A percentile compares a stretch with the other conserved stretches of the same genome.
Evolutionary conservation across 108 stramenopile genomes (phyloP).

Genomic region (Cyclotella baltica): DNA sequence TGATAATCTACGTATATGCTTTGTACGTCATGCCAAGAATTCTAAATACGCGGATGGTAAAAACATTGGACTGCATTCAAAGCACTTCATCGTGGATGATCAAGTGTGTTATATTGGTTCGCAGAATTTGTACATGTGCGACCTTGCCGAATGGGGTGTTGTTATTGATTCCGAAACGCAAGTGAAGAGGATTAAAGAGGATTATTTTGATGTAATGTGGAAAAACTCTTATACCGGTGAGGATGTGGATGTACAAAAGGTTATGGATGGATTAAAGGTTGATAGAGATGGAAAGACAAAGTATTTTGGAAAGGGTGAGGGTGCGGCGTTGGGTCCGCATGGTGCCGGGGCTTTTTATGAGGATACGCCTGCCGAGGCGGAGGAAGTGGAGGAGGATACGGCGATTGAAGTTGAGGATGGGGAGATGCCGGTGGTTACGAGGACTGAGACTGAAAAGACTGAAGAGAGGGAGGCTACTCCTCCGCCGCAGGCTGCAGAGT

Average conservation of each 20-base stretch:
- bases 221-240: conserved; percentile 59
- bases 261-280: conserved; percentile 73
- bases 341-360: conserved; percentile 5
- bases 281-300: conserved; percentile 50
- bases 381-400: conserved; percentile 4
- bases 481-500: background rate
- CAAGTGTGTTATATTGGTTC: conserved; percentile 55
- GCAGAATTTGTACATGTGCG: conserved; percentile 62
- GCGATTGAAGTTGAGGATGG: conserved; percentile 1
- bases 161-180: conserved; percentile 49
- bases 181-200: conserved; percentile 42
- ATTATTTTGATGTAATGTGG: conserved; percentile 63
- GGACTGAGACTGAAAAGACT: background rate
- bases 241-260: conserved; percentile 65
- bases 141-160: conserved; percentile 61
- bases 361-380: background rate
- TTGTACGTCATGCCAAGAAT: conserved; percentile 40
- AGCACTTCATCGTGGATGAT: conserved; percentile 62
- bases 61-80: conserved; percentile 62
- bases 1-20: conserved; percentile 56
- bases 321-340: conserved; percentile 24
- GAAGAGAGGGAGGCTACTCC: background rate
- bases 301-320: conserved; percentile 2
- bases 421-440: background rate
- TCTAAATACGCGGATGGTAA: conserved; percentile 45